Evolutionary conservation across 768 basidiomycete genomes (phyloP).

Genomic region (Astraeus odoratus): DNA sequence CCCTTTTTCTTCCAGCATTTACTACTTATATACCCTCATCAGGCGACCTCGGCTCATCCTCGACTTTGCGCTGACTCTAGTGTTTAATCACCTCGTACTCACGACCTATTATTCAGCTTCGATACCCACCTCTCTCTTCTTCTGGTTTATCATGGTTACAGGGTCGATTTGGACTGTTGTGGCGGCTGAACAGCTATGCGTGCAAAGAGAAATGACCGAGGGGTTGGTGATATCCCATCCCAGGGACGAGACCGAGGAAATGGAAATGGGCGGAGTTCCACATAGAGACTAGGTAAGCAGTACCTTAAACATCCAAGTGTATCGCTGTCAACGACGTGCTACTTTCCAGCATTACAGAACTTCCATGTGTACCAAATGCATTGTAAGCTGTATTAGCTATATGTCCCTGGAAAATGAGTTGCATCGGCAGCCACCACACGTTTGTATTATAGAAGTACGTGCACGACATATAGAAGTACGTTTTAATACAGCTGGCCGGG

Average conservation of each 20-base stretch:
- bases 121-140: conserved; percentile 85
- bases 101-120: conserved; percentile 73
- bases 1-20: conserved; percentile 37
- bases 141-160: conserved; percentile 75
- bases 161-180: conserved; percentile 72
- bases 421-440: too few species aligned
- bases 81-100: conserved; percentile 87
- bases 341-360: neutral
- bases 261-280: conserved; percentile 47
- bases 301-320: conserved; percentile 11
- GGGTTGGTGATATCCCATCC: conserved; percentile 53
- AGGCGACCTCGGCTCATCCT: conserved; percentile 90
- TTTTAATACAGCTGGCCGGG: too few species aligned
- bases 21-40: conserved; percentile 81
- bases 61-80: conserved; percentile 86
- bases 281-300: conserved; percentile 53
- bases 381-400: too few species aligned
- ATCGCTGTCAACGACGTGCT: neutral
- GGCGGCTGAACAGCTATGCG: conserved; percentile 86
- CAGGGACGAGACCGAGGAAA: conserved; percentile 42
- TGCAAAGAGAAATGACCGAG: conserved; percentile 83
- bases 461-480: too few species aligned
- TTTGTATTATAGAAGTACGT: too few species aligned
- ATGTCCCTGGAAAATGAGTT: too few species aligned
- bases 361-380: neutral